These are phyloP conservation scores for Amniculicola lignicola DNA, from an alignment of 495 filamentous ascomycete species.

Conservation along the genomic window DNA sequence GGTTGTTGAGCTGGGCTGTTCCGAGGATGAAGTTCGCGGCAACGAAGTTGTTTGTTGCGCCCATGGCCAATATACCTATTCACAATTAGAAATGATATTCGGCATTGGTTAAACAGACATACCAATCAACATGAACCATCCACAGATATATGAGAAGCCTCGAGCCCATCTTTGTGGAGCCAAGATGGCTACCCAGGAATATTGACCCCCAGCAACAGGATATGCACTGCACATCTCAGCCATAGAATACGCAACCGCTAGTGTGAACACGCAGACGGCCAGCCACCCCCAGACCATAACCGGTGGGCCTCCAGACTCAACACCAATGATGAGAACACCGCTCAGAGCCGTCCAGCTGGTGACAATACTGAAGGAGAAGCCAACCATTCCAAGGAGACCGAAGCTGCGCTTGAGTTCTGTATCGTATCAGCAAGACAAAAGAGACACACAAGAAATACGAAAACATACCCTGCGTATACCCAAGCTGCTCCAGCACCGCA, in stretches of 20 bases:
- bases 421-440: constrained; percentile 1
- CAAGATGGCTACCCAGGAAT: constrained; percentile 57
- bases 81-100: background rate
- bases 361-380: constrained; percentile 59
- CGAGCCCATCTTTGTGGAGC: constrained; percentile 47
- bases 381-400: constrained; percentile 58
- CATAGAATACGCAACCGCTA: constrained; percentile 57
- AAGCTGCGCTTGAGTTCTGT: constrained; percentile 57
- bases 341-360: constrained; percentile 57
- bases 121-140: constrained; percentile 42
- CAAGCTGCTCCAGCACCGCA: constrained; percentile 33
- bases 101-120: background rate
- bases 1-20: constrained; percentile 53
- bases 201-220: constrained; percentile 55
- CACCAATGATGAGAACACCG: constrained; percentile 56
- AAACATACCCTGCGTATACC: constrained; percentile 48
- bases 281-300: constrained; percentile 60
- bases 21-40: constrained; percentile 55
- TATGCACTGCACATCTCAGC: constrained; percentile 58
- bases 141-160: constrained; percentile 36
- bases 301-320: constrained; percentile 54
- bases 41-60: constrained; percentile 57
- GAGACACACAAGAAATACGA: background rate
- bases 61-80: constrained; percentile 55
- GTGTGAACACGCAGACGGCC: constrained; percentile 48